These are phyloP conservation scores for Borovskyia barvae DNA, from an alignment of 208 protist species.

Conservation along the genomic window DNA sequence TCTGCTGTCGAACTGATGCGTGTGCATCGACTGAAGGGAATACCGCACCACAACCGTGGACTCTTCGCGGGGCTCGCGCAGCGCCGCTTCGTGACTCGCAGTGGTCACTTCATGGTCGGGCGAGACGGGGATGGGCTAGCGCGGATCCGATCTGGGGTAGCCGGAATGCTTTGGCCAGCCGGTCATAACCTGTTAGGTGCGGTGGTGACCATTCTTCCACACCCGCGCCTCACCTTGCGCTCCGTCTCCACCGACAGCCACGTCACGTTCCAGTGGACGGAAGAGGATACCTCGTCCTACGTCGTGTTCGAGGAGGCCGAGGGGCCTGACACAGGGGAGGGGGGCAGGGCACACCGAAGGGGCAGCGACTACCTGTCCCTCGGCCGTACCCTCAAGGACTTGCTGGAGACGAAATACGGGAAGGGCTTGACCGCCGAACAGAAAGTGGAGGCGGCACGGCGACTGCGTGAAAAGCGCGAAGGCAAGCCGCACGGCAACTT, in stretches of 20 bases:
- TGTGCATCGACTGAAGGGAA: constrained; percentile 41
- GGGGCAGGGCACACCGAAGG: neutral
- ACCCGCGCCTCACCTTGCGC: constrained; percentile 5
- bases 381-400: constrained; percentile 3
- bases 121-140: neutral
- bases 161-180: constrained; percentile 23
- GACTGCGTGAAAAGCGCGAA: constrained; percentile 26
- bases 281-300: neutral
- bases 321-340: neutral
- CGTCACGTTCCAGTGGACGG: constrained; percentile 5
- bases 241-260: neutral
- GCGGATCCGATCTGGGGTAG: constrained; percentile 42
- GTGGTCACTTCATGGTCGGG: constrained; percentile 39
- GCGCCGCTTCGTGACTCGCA: constrained; percentile 33
- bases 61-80: constrained; percentile 41
- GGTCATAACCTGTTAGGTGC: neutral
- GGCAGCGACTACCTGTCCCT: constrained; percentile 4
- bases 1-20: constrained; percentile 38
- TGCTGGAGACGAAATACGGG: constrained; percentile 41
- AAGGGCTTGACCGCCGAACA: constrained; percentile 32
- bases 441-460: constrained; percentile 20
- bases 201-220: neutral
- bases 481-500: too few species aligned
- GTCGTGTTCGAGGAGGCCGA: neutral
- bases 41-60: constrained; percentile 64